Evolutionary conservation across 2,329 filamentous ascomycete species (phyloP), one percentile per base, ranked within the genome.

Genomic region (Ophiocordyceps polyrhachis-furcata): DNA sequence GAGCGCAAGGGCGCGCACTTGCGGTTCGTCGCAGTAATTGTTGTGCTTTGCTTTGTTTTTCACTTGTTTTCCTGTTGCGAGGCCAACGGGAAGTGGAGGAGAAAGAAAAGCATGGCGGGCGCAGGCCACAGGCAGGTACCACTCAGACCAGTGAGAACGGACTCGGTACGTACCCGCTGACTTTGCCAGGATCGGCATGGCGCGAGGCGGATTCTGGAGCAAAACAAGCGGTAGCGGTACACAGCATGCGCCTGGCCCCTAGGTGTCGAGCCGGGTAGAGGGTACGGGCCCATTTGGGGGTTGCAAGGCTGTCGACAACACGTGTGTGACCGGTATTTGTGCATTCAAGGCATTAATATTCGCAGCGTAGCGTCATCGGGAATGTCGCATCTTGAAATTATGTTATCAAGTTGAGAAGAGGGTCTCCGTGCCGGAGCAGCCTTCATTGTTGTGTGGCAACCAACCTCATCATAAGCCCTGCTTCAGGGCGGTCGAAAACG

Each of bases 51-150:
- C n/a, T 17, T 25, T 51, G 55, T 62, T 63, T 58, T 63, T 63
- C 59, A 54, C 53, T 63, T 63, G 56, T 60, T 59, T 62, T 60
- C 52, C 55, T 62, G 61, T 64, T 65, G 62, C 62, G 62, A 63
- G 62, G 62, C 61, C 62, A 64, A 64, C 62, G 59, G 57, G 35
- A n/a, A 41, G 46, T 47, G 46, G 55, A 53, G 53, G 55, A 56
- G 56, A 56, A 52, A 49, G 53, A 53, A 53, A 52, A 49, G 47
- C 55, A 57, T 41, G 45, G 37, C 28, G 47, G 38, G 47, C 46
- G 46, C 46, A 45, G 42, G 41, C 41, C 28, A 43, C 37, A 28
- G 25, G 25, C 25, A 28, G 25, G 25, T 28, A 28, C 25, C 25
- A 5, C 25, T 28, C 25, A 28, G 25, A 41, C 35, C 35, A 38